Base-by-base conservation (phyloP, 2,329 filamentous ascomycete genomes). In the Raffaelea deltoideospora region DNA sequence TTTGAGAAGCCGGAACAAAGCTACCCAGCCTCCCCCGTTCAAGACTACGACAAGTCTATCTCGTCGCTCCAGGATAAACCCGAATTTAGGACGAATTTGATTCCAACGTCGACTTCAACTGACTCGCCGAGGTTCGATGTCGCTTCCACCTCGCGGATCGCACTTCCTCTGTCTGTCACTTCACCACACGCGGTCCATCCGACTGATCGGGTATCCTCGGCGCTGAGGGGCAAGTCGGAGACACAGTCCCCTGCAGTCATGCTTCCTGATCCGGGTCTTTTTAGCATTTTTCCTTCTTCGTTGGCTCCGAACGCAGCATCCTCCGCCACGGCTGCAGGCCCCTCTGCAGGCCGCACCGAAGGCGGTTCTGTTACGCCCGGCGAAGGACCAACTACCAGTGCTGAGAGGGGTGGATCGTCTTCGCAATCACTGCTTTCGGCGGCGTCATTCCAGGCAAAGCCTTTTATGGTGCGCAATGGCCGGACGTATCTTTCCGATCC, bases 401-500 rank as follows among this genome's bases (percentile, higher is more conserved):
- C n/a, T n/a, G n/a, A n/a, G n/a, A n/a, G n/a, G n/a, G n/a, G n/a
- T n/a, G n/a, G n/a, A n/a, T n/a, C 48, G 37, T 53, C 53, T 10
- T 47, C 49, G 8, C 45, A 45, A 10, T 49, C 48, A 15, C 37
- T 46, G 10, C 35, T 37, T 14, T 38, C 43, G 43, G 22, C 53
- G 39, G 19, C 48, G 33, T 14, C 48, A 33, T 31, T 49, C 44
- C 43, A 55, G 40, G 38, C 55, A 17, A 63, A 61, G 47, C 75
- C 77, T 8, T 80, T 87, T 49, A 61, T 80, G 45, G 61, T 77
- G 44, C 76, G 79, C 49, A 79, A 90, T 60, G 84, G 84, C 36
- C 79, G 86, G 40, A 79, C 79, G 33, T 95, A 88, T 57, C 70
- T 92, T 44, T 75, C 80, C 51, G 83, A 93, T 50, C 63, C 69